Percentiles rank a stretch among this genome's conserved stretches.
Evolutionary conservation across 805 yeast genomes (phyloP).

Genomic region (Sporopachydermia lactativora): DNA sequence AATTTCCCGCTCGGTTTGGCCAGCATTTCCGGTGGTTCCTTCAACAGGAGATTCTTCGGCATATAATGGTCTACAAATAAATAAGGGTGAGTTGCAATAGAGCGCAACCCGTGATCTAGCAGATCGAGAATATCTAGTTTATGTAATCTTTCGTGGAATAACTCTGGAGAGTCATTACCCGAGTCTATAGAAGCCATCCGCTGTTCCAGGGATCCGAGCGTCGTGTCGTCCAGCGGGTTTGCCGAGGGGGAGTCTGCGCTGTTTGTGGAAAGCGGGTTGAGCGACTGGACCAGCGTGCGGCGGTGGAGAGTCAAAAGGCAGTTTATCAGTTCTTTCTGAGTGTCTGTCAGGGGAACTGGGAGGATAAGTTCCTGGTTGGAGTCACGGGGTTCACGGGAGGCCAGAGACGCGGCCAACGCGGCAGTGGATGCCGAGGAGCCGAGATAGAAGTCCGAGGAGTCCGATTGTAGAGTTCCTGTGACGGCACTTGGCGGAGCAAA

Average conservation of each 20-base stretch:
- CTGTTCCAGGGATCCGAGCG: background rate
- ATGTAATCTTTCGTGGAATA: background rate
- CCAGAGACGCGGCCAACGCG: too few species aligned
- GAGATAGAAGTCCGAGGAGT: too few species aligned
- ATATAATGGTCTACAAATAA: slow-evolving; percentile 64
- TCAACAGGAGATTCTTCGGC: slow-evolving; percentile 51
- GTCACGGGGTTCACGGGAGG: too few species aligned
- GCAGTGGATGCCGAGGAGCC: too few species aligned
- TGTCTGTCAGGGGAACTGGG: slow-evolving; percentile 18
- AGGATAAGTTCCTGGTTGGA: slow-evolving; percentile 23
- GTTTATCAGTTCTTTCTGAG: slow-evolving; percentile 1
- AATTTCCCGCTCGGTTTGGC: slow-evolving; percentile 46
- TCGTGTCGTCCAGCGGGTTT: background rate
- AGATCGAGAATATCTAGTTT: background rate
- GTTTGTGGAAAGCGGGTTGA: too few species aligned
- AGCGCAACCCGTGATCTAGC: slow-evolving; percentile 17
- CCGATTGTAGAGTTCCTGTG: too few species aligned
- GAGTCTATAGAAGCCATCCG: background rate
- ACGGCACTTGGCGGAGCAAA: too few species aligned
- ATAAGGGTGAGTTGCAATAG: slow-evolving; percentile 53
- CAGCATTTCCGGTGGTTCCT: slow-evolving; percentile 48
- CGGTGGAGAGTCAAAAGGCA: background rate
- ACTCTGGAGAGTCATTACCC: background rate
- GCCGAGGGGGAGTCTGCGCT: too few species aligned
- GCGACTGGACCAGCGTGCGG: slow-evolving; percentile 25